These are phyloP conservation scores for Eutypa lata DNA, from an alignment of 2,329 filamentous ascomycete genomes.

Conservation along the genomic window DNA sequence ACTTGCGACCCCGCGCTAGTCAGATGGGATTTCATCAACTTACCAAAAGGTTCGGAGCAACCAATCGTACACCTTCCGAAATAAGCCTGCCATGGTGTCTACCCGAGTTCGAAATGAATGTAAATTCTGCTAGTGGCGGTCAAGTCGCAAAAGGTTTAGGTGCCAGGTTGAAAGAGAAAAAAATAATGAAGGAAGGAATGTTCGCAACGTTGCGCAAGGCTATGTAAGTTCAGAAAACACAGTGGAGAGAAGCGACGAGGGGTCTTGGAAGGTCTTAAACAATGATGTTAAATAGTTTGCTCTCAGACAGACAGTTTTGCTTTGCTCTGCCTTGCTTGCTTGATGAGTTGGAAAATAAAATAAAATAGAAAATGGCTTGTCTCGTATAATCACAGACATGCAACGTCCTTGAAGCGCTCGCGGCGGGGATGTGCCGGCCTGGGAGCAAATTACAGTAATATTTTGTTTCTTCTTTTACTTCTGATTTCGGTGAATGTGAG, in stretches of 20 bases:
- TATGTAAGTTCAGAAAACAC: conserved; percentile 17
- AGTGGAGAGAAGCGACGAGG: conserved; percentile 16
- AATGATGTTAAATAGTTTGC: conserved; percentile 37
- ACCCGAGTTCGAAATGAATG: conserved; percentile 11
- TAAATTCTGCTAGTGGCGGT: conserved; percentile 6
- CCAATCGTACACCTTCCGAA: conserved; percentile 97
- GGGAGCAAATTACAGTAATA: conserved; percentile 17
- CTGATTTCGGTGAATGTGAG: conserved; percentile 24
- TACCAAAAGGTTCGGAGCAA: conserved; percentile 96
- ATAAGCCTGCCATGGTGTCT: conserved; percentile 78
- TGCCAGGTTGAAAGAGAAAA: conserved; percentile 10
- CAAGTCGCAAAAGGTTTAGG: conserved; percentile 5
- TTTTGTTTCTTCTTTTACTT: background rate
- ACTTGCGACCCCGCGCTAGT: conserved; percentile 24
- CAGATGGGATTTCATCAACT: conserved; percentile 33
- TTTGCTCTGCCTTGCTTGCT: conserved; percentile 12
- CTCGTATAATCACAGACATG: conserved; percentile 36
- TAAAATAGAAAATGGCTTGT: conserved; percentile 17
- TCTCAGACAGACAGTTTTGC: conserved; percentile 18
- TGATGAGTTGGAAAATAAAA: conserved; percentile 35
- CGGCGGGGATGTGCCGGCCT: conserved; percentile 23
- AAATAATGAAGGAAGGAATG: conserved; percentile 25
- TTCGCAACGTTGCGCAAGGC: conserved; percentile 22
- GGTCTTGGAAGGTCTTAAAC: conserved; percentile 28
- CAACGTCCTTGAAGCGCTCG: conserved; percentile 30